Conservation (phyloP, 805 yeast species). For the Starmerella khaoyaiensis region DNA sequence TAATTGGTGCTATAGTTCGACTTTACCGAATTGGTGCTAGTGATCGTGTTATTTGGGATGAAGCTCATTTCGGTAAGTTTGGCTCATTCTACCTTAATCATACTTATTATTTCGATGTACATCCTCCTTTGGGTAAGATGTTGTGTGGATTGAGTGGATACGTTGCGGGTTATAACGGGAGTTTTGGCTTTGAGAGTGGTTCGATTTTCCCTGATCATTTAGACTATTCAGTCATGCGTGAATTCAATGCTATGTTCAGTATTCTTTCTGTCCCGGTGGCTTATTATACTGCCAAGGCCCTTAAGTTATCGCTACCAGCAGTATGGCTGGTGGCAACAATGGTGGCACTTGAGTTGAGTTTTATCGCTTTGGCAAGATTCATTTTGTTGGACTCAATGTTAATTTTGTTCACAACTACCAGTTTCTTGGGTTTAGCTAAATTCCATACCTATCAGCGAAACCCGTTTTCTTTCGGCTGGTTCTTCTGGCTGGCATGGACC, state of each 20-base stretch:
- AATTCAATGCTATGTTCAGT: constrained; percentile 70
- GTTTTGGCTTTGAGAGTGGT: constrained; percentile 81
- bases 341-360: constrained; percentile 65
- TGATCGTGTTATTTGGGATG: constrained; percentile 52
- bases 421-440: constrained; percentile 64
- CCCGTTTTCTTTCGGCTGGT: constrained; percentile 68
- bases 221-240: constrained; percentile 71
- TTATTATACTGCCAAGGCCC: constrained; percentile 73
- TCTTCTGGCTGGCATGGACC: constrained; percentile 72
- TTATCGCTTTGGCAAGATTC: constrained; percentile 80
- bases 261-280: constrained; percentile 70
- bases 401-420: constrained; percentile 65
- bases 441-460: constrained; percentile 55
- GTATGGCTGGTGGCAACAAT: constrained; percentile 40
- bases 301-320: constrained; percentile 66
- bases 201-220: constrained; percentile 62
- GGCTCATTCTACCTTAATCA: constrained; percentile 58
- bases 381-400: constrained; percentile 86
- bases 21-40: constrained; percentile 63
- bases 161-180: constrained; percentile 81
- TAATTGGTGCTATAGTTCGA: constrained; percentile 57
- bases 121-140: constrained; percentile 95
- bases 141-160: constrained; percentile 84
- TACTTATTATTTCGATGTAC: constrained; percentile 89
- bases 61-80: constrained; percentile 40